A percentile compares a stretch with the other conserved stretches of the same genome.
phyloP scores from a whole-genome alignment of 108 stramenopile species.

The Cyclotella sp. region DNA sequence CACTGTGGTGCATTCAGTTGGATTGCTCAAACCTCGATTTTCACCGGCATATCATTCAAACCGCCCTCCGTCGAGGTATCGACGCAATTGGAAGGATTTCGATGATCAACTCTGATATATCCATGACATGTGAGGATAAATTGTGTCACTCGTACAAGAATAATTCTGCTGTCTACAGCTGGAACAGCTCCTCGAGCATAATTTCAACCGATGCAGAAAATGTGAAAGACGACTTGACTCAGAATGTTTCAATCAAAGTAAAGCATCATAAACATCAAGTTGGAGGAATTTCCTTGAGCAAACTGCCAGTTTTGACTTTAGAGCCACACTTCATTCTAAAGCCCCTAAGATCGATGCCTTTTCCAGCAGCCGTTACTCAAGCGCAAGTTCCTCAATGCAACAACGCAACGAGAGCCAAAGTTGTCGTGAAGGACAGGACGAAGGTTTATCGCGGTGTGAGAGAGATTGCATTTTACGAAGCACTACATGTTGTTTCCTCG shows the following conservation, averaged over 20 bases:
- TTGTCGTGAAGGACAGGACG: slow-evolving; percentile 17
- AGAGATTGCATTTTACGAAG: slow-evolving; percentile 87
- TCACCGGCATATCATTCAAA: too few species aligned
- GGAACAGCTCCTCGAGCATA: not conserved
- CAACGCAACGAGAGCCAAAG: not conserved
- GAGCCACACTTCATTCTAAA: slow-evolving; percentile 80
- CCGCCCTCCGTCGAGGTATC: too few species aligned
- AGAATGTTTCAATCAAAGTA: not conserved
- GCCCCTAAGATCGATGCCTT: slow-evolving; percentile 51
- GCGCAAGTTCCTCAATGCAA: not conserved
- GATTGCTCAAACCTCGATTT: not conserved
- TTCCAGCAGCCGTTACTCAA: not conserved
- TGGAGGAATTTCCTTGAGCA: slow-evolving; percentile 66
- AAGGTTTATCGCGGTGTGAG: slow-evolving; percentile 75
- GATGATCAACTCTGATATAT: not conserved
- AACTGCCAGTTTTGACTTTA: slow-evolving; percentile 60
- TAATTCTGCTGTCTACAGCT: not conserved
- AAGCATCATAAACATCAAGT: slow-evolving; percentile 65
- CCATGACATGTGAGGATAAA: not conserved
- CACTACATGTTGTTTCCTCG: slow-evolving; percentile 38
- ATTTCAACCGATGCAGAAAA: slow-evolving; percentile 6
- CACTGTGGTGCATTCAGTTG: not conserved
- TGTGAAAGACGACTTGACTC: slow-evolving; percentile 1
- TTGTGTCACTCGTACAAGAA: not conserved
- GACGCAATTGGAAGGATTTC: not conserved